Percentiles rank a stretch among this genome's conserved stretches.
phyloP scores from a whole-genome alignment of 306 rosid genomes.

The Cicer arietinum region DNA sequence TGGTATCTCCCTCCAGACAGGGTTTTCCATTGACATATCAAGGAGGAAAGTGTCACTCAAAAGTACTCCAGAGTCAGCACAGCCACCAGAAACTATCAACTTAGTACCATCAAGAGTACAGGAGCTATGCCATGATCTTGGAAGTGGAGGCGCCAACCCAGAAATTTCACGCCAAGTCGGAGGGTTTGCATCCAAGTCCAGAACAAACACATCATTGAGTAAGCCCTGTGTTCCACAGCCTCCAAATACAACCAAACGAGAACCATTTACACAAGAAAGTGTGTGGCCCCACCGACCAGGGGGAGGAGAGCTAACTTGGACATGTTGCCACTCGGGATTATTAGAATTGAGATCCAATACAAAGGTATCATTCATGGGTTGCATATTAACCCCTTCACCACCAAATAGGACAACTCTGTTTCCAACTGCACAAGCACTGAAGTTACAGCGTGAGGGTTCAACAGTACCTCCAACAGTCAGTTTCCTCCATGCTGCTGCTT shows the following conservation, averaged over 20 bases:
- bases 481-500: slow-evolving; percentile 99
- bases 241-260: slow-evolving; percentile 94
- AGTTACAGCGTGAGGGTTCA: slow-evolving; percentile 98
- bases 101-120: slow-evolving; percentile 99
- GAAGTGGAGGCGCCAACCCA: slow-evolving; percentile 99
- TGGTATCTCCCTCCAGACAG: slow-evolving; percentile 97
- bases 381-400: slow-evolving; percentile 99
- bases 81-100: slow-evolving; percentile 98
- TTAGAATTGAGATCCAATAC: slow-evolving; percentile 87
- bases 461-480: slow-evolving; percentile 91
- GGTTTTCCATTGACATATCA: slow-evolving; percentile 97
- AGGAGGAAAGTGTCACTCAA: slow-evolving; percentile 95
- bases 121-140: slow-evolving; percentile 99
- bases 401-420: slow-evolving; percentile 97
- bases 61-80: slow-evolving; percentile 99
- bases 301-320: slow-evolving; percentile 98
- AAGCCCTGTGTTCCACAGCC: slow-evolving; percentile 98
- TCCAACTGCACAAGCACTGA: slow-evolving; percentile 99
- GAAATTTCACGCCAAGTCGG: slow-evolving; percentile 99
- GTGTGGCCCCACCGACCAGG: slow-evolving; percentile 99
- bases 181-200: slow-evolving; percentile 94
- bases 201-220: slow-evolving; percentile 95
- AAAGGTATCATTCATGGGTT: slow-evolving; percentile 98
- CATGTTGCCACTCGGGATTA: slow-evolving; percentile 97
- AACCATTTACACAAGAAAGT: slow-evolving; percentile 94